Evolutionary conservation across 2,329 filamentous ascomycete genomes (phyloP).

Genomic region (Trichoderma oligosporum): DNA sequence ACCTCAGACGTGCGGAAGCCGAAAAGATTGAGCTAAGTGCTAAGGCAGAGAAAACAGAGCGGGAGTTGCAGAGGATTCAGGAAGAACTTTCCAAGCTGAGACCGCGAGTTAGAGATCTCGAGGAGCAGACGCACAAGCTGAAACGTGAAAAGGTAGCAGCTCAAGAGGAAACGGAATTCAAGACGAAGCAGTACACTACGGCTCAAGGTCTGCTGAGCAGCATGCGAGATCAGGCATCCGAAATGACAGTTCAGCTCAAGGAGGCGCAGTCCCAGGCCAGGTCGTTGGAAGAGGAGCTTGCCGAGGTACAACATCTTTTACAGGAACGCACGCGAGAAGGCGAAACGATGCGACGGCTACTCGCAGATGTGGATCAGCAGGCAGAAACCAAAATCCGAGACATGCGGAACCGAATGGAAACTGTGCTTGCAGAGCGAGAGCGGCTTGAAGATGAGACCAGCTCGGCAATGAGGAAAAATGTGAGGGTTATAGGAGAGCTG

Average conservation of each 20-base stretch:
- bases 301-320: slow-evolving; percentile 81
- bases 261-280: slow-evolving; percentile 80
- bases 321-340: slow-evolving; percentile 85
- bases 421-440: slow-evolving; percentile 90
- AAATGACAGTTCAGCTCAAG: slow-evolving; percentile 87
- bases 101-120: slow-evolving; percentile 60
- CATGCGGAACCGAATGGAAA: slow-evolving; percentile 83
- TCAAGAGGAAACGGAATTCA: slow-evolving; percentile 77
- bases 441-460: slow-evolving; percentile 87
- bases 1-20: slow-evolving; percentile 71
- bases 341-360: slow-evolving; percentile 87
- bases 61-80: slow-evolving; percentile 67
- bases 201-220: slow-evolving; percentile 82
- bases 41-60: slow-evolving; percentile 64
- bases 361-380: slow-evolving; percentile 80
- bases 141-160: slow-evolving; percentile 63
- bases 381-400: slow-evolving; percentile 80
- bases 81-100: slow-evolving; percentile 69
- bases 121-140: slow-evolving; percentile 67
- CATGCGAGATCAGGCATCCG: slow-evolving; percentile 88
- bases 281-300: slow-evolving; percentile 85
- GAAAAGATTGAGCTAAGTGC: slow-evolving; percentile 77
- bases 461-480: slow-evolving; percentile 68
- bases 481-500: slow-evolving; percentile 83
- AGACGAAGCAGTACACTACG: slow-evolving; percentile 78